Base-by-base conservation (phyloP, 2,329 filamentous ascomycete species). In the Microcyclosporella mali region DNA sequence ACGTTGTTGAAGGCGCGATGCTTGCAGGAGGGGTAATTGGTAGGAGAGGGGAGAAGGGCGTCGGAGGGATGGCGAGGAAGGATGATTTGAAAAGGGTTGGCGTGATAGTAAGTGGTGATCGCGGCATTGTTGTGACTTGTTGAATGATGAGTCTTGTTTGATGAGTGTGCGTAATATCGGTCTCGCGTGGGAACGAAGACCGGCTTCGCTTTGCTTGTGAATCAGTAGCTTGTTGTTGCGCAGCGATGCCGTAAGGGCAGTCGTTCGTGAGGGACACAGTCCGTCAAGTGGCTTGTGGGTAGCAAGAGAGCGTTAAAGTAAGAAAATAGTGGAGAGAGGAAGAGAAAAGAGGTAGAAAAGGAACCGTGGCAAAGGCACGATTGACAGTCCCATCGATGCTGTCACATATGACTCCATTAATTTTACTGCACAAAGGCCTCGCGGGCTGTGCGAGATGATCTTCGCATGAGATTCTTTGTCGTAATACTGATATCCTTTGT, bases 41-140 rank as follows among this genome's bases (percentile, higher is more conserved):
- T 12, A 56, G 48, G 37, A 36, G 37, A 2, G 52, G 41, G 1
- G 68, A 67, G 57, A 68, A 71, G 1, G 70, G 68, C 0, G 69
- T 70, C 0, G 67, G 64, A 7, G 69, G 69, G 21, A 69, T 66
- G 17, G 68, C 58, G 25, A 72, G 67, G 9, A 56, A 46, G 4
- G 70, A 70, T 30, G 68, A 60, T 51, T 65, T 67, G 59, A 66
- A 71, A 6, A 68, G 67, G 1, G 61, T 50, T 4, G 67, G 58
- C 14, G 58, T 56, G 38, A 70, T 66, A 8, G 52, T 58, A 18
- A 61, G 49, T 36, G 52, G 53, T 6, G 21, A 25, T 30, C 50
- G 52, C 36, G 57, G 59, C 57, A 61, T 62, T 11, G 38, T 48
- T 27, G 18, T 18, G 17, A 4, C 41, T 36, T 12, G 21, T 39